A percentile compares a stretch with the other conserved stretches of the same genome.
These are phyloP conservation scores for Naganishia kalamii DNA, from an alignment of 768 basidiomycete genomes.

Conservation along the genomic window DNA sequence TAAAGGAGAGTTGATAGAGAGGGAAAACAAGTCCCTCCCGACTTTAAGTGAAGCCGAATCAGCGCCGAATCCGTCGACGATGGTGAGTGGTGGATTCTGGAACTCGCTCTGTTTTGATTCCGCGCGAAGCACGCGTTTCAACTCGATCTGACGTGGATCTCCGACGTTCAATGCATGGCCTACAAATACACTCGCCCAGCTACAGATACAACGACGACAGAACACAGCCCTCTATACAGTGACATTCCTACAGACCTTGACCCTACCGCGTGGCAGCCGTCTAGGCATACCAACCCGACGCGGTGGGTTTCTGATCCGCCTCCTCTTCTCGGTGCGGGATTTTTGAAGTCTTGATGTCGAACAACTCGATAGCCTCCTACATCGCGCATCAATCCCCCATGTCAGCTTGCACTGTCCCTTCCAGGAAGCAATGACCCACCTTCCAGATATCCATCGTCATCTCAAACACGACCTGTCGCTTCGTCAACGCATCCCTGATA, in stretches of 20 bases:
- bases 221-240: neutral
- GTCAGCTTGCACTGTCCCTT: no score
- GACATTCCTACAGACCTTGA: neutral
- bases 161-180: no score
- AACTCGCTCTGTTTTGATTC: neutral
- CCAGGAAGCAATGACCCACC: slow-evolving; percentile 51
- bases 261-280: neutral
- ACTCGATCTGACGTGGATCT: no score
- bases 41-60: no score
- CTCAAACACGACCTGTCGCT: slow-evolving; percentile 82
- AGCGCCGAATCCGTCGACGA: no score
- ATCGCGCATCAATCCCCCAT: no score
- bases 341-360: slow-evolving; percentile 65
- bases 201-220: neutral
- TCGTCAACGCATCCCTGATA: slow-evolving; percentile 57
- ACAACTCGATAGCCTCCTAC: slow-evolving; percentile 80
- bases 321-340: slow-evolving; percentile 62
- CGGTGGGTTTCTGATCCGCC: neutral
- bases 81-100: neutral
- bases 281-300: slow-evolving; percentile 11
- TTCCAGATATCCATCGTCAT: slow-evolving; percentile 85
- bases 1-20: neutral
- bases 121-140: neutral
- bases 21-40: no score
- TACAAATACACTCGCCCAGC: neutral